Conservation (phyloP, 257 asterid genomes). For the Solanum ahanhuiri region DNA sequence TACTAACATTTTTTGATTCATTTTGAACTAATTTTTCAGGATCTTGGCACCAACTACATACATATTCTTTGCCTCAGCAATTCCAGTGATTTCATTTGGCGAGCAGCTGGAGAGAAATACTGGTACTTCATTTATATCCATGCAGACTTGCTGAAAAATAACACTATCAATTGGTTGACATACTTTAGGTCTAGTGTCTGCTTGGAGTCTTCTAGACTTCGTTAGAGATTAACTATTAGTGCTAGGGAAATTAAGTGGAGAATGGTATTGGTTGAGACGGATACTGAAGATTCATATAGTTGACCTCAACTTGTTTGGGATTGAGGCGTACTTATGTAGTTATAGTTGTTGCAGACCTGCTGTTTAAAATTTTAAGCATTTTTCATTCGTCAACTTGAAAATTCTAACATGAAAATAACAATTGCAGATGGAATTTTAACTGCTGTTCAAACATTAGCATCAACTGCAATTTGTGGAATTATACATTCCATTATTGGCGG, state of each 20-base stretch:
- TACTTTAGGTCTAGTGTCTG: not conserved
- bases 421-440: constrained; percentile 79
- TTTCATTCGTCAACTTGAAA: not conserved
- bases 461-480: constrained; percentile 86
- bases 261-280: not conserved
- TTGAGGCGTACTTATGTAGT: not conserved
- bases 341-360: not conserved
- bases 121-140: constrained; percentile 15
- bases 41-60: constrained; percentile 81
- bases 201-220: not conserved
- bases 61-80: constrained; percentile 78
- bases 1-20: no score
- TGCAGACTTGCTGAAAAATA: not conserved
- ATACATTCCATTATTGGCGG: constrained; percentile 94
- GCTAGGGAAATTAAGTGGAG: not conserved
- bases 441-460: constrained; percentile 82
- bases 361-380: no score
- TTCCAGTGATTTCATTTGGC: constrained; percentile 81
- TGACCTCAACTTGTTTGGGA: not conserved
- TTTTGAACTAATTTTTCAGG: constrained; percentile 18
- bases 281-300: not conserved
- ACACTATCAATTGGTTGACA: not conserved
- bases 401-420: not conserved
- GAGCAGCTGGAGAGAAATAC: constrained; percentile 76
- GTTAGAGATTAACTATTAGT: not conserved